Base-by-base conservation (phyloP, 176 grass and related monocot genomes). In the Hyparrhenia diplandra region DNA sequence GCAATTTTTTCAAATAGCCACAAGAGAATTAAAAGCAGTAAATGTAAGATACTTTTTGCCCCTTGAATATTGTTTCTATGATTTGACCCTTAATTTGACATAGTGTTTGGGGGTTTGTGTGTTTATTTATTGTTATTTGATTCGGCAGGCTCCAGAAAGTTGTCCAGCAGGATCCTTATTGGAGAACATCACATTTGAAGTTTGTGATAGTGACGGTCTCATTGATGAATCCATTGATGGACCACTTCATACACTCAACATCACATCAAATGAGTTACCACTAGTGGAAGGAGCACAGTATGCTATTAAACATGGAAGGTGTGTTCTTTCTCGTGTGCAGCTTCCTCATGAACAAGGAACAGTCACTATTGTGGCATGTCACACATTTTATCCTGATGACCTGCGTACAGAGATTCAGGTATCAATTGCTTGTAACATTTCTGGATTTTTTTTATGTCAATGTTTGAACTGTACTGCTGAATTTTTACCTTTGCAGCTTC, bases 141-240 rank as follows among this genome's bases (percentile, higher is more conserved):
- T 61, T 77, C 23, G 64, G 24, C 64, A 85, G 83, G 65, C 78
- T 85, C 83, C 74, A 6, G 51, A 78, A 85, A 78, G 49, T 47
- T 77, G 64, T 78, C 29, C 0, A 2, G 64, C 74, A 47, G 65
- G 83, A 24, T 61, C 74, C 37, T 25, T 70, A 13, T 62, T 78
- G 74, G 83, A 83, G 41, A 74, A 85, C 54, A 78, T 85, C 14
- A 46, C 36, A 43, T 85, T 85, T 62, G 74, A 78, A 77, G 74
- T 85, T 70, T 78, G 37, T 18, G 64, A 78, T 35, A 70, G 37
- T 18, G 29, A 85, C 4, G 74, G 74, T 14, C 37, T 70, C 36
- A 43, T 85, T 85, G 83, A 85, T 13, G 74, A 78, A 5, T 77
- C 83, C 54, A 78, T 85, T 28, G 64, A 85, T 61, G 83, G 83